phyloP scores from a whole-genome alignment of 1,139 yeast species.

The Geotrichum reessii region DNA sequence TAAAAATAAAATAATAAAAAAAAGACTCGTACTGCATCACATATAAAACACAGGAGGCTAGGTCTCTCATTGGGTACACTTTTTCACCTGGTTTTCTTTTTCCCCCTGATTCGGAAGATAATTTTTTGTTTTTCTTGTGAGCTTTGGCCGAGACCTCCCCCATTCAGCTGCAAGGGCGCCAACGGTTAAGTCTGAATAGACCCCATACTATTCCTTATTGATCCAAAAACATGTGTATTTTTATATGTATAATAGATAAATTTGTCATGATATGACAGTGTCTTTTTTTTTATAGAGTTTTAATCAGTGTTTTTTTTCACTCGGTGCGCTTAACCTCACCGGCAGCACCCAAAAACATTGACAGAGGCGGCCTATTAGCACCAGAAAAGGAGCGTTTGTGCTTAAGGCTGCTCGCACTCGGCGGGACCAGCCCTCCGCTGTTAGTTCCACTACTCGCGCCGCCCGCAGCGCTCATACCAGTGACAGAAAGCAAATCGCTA shows the following conservation, averaged over 20 bases:
- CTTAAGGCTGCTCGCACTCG: background rate
- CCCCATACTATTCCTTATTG: too few relatives aligned
- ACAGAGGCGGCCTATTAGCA: background rate
- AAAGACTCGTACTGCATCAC: background rate
- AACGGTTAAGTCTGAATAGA: too few relatives aligned
- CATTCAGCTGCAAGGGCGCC: too few relatives aligned
- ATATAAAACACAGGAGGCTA: background rate
- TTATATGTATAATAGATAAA: too few relatives aligned
- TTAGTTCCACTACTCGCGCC: background rate
- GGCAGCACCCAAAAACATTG: conserved; percentile 1
- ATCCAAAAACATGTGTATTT: too few relatives aligned
- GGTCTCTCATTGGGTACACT: background rate
- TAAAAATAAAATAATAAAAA: background rate
- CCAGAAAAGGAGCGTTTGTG: conserved; percentile 5
- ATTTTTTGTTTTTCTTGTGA: too few relatives aligned
- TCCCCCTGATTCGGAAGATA: too few relatives aligned
- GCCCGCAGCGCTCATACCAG: background rate
- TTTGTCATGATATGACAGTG: too few relatives aligned
- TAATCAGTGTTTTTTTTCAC: too few relatives aligned
- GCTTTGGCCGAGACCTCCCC: too few relatives aligned
- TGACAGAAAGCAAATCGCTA: background rate
- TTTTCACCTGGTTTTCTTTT: background rate
- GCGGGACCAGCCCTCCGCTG: background rate
- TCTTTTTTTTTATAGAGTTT: too few relatives aligned
- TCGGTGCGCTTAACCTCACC: background rate